Evolutionary conservation across 2,329 filamentous ascomycete species (phyloP).

Genomic region (Periconia macrospinosa): DNA sequence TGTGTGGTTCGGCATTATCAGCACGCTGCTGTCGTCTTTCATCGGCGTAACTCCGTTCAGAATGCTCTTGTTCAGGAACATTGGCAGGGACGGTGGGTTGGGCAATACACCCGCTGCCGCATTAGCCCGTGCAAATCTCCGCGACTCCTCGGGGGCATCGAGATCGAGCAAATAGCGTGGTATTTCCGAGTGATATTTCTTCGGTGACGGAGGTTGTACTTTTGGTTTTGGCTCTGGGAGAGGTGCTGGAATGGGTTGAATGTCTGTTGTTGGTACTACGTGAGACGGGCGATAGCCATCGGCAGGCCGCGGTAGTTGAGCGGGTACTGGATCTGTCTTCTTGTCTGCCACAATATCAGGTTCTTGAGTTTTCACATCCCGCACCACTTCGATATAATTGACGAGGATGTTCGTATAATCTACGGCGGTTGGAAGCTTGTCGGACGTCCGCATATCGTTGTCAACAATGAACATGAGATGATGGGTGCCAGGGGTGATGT

Average conservation of each 20-base stretch:
- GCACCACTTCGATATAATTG: conserved; percentile 94
- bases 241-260: conserved; percentile 24
- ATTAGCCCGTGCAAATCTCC: conserved; percentile 72
- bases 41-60: conserved; percentile 87
- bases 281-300: conserved; percentile 33
- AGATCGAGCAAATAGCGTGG: conserved; percentile 86
- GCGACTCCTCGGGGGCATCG: conserved; percentile 79
- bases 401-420: conserved; percentile 98
- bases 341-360: conserved; percentile 21
- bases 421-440: conserved; percentile 87
- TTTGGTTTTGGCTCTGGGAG: conserved; percentile 31
- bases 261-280: conserved; percentile 45
- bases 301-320: conserved; percentile 29
- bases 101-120: conserved; percentile 72
- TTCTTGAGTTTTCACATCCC: conserved; percentile 57
- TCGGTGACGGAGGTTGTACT: conserved; percentile 46
- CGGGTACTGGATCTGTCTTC: conserved; percentile 23
- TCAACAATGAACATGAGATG: conserved; percentile 97
- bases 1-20: conserved; percentile 96
- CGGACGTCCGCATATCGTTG: conserved; percentile 86
- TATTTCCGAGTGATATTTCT: conserved; percentile 71
- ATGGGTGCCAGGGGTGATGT: conserved; percentile 89
- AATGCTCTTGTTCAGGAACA: conserved; percentile 92
- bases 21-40: conserved; percentile 96
- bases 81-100: conserved; percentile 79